Evolutionary conservation across 73 alveolate species (phyloP).

Genomic region (Diophrys sp.): DNA sequence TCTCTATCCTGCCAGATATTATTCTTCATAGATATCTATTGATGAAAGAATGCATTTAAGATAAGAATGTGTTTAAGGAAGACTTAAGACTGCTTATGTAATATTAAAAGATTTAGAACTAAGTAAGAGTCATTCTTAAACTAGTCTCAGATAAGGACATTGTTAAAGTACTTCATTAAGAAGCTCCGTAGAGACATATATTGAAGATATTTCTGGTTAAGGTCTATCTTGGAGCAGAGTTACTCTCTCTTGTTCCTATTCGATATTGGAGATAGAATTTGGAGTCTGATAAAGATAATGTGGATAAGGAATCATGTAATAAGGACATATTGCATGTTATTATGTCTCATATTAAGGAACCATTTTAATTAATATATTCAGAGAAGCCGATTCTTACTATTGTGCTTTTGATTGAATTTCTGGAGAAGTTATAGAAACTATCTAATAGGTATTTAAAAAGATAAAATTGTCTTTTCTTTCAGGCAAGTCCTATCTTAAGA

Average conservation of each 20-base stretch:
- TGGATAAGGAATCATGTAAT: neutral
- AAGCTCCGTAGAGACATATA: constrained; percentile 15
- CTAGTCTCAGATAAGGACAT: neutral
- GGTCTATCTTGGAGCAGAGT: constrained; percentile 32
- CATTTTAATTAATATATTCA: constrained; percentile 21
- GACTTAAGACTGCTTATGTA: no score
- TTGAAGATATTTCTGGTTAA: constrained; percentile 15
- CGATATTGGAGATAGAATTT: constrained; percentile 13
- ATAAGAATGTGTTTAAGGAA: no score
- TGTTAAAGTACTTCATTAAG: neutral
- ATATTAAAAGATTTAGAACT: no score
- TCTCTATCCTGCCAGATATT: neutral
- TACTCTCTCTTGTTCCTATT: constrained; percentile 36
- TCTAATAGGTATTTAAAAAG: no score
- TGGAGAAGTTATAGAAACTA: constrained; percentile 13
- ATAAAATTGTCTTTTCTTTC: no score
- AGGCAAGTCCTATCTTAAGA: no score
- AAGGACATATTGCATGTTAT: constrained; percentile 17
- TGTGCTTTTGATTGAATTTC: constrained; percentile 28
- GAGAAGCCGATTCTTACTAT: constrained; percentile 21
- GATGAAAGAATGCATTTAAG: no score
- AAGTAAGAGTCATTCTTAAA: neutral
- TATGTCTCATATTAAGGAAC: constrained; percentile 28
- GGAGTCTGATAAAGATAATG: neutral
- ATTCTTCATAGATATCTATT: neutral